Evolutionary conservation across 2,329 filamentous ascomycete genomes (phyloP).

Genomic region (Trichoderma pleuroti): DNA sequence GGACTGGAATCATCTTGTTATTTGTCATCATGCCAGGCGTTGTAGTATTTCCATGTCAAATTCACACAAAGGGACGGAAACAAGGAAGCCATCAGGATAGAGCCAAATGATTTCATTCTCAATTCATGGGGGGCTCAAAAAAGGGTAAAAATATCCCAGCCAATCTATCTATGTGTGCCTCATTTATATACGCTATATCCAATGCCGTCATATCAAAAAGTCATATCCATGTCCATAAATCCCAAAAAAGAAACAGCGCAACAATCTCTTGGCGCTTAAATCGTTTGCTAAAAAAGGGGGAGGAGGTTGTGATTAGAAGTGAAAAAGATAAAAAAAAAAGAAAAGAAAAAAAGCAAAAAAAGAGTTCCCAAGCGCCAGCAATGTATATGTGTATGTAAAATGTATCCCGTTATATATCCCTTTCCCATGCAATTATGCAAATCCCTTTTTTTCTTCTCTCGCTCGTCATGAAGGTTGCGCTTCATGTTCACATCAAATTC

Average conservation of each 20-base stretch:
- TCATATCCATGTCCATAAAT: background rate
- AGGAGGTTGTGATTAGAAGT: background rate
- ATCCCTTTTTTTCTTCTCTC: background rate
- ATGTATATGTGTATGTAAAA: slow-evolving; percentile 13
- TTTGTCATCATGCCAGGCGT: background rate
- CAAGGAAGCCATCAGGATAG: background rate
- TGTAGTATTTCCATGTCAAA: background rate
- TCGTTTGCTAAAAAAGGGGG: background rate
- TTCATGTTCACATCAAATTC: background rate
- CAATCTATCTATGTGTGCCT: background rate
- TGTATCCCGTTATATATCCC: slow-evolving; percentile 4
- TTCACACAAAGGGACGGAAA: background rate
- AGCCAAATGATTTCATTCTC: background rate
- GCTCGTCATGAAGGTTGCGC: slow-evolving; percentile 2
- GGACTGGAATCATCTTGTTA: background rate
- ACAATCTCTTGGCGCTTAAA: slow-evolving; percentile 1
- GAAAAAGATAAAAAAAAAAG: too few relatives aligned
- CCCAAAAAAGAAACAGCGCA: background rate
- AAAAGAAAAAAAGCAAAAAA: background rate
- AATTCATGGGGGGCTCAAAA: background rate
- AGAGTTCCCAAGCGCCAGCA: background rate
- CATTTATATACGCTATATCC: background rate
- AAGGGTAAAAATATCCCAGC: background rate
- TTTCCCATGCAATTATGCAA: background rate
- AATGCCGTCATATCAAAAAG: background rate